Conservation (phyloP, 192 early-diverging fungal species). For the Coemansia asiatica region DNA sequence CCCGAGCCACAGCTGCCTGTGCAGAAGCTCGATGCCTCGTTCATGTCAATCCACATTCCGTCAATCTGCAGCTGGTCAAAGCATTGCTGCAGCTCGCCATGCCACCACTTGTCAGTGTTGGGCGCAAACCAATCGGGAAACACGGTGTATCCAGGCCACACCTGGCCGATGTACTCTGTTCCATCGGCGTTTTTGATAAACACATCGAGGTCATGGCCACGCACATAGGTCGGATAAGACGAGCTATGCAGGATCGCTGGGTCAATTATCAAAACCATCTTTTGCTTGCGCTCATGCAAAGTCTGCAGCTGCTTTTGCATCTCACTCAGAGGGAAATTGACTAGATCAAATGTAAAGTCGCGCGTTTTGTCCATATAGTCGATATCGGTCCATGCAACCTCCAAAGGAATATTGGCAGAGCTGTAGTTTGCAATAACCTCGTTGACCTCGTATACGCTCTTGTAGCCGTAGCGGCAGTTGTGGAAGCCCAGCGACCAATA, state of each 20-base stretch:
- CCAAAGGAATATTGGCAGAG: conserved; percentile 61
- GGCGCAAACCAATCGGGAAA: conserved; percentile 66
- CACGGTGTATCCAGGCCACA: conserved; percentile 67
- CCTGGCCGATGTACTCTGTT: conserved; percentile 56
- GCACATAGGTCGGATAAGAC: conserved; percentile 56
- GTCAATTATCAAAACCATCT: conserved; percentile 64
- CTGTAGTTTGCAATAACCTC: conserved; percentile 58
- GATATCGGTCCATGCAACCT: conserved; percentile 67
- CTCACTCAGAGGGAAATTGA: conserved; percentile 57
- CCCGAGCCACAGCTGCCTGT: conserved; percentile 58
- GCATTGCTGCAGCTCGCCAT: conserved; percentile 44
- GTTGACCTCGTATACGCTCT: conserved; percentile 58
- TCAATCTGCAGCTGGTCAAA: conserved; percentile 50
- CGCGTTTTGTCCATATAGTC: conserved; percentile 69
- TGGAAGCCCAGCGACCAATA: conserved; percentile 67
- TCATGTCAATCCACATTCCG: conserved; percentile 74
- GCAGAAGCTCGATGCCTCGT: conserved; percentile 67
- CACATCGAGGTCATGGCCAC: conserved; percentile 54
- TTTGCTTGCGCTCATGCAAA: conserved; percentile 56
- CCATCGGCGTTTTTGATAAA: conserved; percentile 64
- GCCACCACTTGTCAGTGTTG: conserved; percentile 57
- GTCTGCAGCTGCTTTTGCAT: conserved; percentile 51
- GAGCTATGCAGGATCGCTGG: conserved; percentile 60
- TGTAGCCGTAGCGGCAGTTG: conserved; percentile 67
- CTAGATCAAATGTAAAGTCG: conserved; percentile 62